Base-by-base conservation (phyloP, 805 yeast genomes). In the Suhomyces sp. region DNA sequence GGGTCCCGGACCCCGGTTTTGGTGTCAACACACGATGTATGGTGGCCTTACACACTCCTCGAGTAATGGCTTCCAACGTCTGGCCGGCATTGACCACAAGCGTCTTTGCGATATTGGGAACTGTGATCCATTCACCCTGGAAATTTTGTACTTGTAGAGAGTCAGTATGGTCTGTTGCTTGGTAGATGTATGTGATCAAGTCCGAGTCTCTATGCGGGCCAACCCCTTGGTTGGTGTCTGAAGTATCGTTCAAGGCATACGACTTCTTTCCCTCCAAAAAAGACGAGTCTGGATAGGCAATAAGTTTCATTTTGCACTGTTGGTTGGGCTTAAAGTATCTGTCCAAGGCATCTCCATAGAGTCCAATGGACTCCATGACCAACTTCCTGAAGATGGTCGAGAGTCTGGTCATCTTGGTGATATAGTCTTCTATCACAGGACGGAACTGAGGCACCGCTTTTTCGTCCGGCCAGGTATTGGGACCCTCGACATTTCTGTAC, bases 141-240 rank as follows among this genome's bases (percentile, higher is more conserved):
- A 70, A 66, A 41, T 73, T 72, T 40, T 75, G 72, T 7, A 77
- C 82, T 45, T 78, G 79, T 23, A 78, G 59, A 1, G 81, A 77
- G 24, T 75, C 66, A 7, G 37, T 21, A 37, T 70, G 76, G 11
- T 55, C 60, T 1, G 74, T 61, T 8, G 78, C 83, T 48, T 80
- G 84, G 44, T 69, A 74, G 9, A 81, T 76, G 50, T 68, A 76
- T 0, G 85, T 79, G 19, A 80, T 49, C 47, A 80, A 64, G 36
- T 78, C 83, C 3, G 80, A 74, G 47, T 82, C 88, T 38, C 83
- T 69, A 48, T 81, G 88, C 3, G 83, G 81, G 1, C 85, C 84
- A 12, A 70, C 74, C 0, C 83, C 83, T 46, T 75, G 81, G 8
- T 35, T 36, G 16, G 60, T 48, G 6, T 54, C 44, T 10, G 58